phyloP scores from a whole-genome alignment of 805 yeast genomes.

The Saturnispora besseyi region DNA sequence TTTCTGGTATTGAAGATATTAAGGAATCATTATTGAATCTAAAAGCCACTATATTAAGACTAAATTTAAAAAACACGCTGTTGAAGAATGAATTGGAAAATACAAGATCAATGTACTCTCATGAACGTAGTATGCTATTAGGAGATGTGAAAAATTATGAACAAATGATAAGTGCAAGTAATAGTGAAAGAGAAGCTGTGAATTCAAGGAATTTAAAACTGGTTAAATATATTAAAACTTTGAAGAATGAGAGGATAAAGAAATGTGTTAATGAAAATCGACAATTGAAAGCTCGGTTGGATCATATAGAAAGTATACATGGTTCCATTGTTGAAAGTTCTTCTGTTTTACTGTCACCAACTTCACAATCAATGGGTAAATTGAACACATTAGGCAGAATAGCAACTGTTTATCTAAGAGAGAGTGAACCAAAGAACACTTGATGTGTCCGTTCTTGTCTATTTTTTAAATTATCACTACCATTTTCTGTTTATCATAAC shows the following conservation, averaged over 20 bases:
- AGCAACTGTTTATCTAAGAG: slow-evolving; percentile 6
- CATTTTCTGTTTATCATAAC: background rate
- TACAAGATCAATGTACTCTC: slow-evolving; percentile 22
- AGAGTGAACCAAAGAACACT: background rate
- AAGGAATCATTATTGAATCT: slow-evolving; percentile 2
- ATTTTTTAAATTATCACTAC: background rate
- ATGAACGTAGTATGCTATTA: slow-evolving; percentile 25
- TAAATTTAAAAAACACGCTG: slow-evolving; percentile 27
- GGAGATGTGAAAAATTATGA: slow-evolving; percentile 24
- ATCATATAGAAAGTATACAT: slow-evolving; percentile 2
- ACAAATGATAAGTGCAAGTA: slow-evolving; percentile 19
- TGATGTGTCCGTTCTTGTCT: background rate
- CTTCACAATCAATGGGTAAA: background rate
- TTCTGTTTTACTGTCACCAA: background rate
- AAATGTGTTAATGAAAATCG: slow-evolving; percentile 23
- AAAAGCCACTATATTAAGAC: slow-evolving; percentile 20
- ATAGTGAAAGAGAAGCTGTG: slow-evolving; percentile 25
- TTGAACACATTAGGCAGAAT: slow-evolving; percentile 5
- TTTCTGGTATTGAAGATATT: background rate
- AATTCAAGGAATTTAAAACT: slow-evolving; percentile 26
- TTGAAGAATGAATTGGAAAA: slow-evolving; percentile 22
- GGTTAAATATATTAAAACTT: slow-evolving; percentile 23
- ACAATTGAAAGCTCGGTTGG: slow-evolving; percentile 19
- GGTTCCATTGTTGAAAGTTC: background rate
- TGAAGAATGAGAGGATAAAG: slow-evolving; percentile 25